A percentile compares a stretch with the other conserved stretches of the same genome.
These are phyloP conservation scores for Penicillium sclerotiorum DNA, from an alignment of 2,329 filamentous ascomycete species.

Conservation along the genomic window DNA sequence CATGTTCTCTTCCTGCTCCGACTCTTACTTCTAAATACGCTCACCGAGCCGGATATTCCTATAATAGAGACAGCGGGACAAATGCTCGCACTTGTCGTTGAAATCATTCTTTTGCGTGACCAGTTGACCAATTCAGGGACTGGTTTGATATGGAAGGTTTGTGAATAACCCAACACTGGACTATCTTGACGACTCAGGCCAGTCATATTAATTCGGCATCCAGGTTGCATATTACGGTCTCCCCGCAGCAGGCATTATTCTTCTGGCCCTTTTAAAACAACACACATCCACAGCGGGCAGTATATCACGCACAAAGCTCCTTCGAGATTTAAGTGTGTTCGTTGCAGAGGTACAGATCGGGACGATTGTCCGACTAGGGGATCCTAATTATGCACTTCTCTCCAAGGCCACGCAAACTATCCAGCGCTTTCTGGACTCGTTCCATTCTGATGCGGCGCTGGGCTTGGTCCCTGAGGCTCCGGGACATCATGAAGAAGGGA, in stretches of 20 bases:
- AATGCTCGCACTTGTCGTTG: conserved; percentile 31
- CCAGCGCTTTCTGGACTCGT: conserved; percentile 29
- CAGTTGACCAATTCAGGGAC: conserved; percentile 32
- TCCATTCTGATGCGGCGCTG: conserved; percentile 15
- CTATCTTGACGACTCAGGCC: not conserved
- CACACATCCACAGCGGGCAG: conserved; percentile 12
- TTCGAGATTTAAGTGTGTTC: conserved; percentile 33
- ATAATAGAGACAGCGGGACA: conserved; percentile 30
- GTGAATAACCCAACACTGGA: not conserved
- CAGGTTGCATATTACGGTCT: conserved; percentile 34
- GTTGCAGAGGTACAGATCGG: conserved; percentile 31
- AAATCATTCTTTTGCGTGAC: conserved; percentile 30
- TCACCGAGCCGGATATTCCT: conserved; percentile 26
- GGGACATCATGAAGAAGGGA: conserved; percentile 13
- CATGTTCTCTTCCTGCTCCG: conserved; percentile 31
- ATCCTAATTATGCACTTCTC: conserved; percentile 29
- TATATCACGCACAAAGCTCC: conserved; percentile 20
- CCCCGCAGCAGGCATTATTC: conserved; percentile 32
- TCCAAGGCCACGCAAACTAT: conserved; percentile 30
- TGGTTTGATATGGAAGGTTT: conserved; percentile 32
- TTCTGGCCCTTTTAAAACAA: conserved; percentile 30
- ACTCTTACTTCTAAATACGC: conserved; percentile 25
- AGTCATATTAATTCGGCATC: not conserved
- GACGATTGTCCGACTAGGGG: conserved; percentile 25
- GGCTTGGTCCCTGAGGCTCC: conserved; percentile 7